phyloP scores from a whole-genome alignment of 129 eudicot species.

The Ambrosia artemisiifolia region DNA sequence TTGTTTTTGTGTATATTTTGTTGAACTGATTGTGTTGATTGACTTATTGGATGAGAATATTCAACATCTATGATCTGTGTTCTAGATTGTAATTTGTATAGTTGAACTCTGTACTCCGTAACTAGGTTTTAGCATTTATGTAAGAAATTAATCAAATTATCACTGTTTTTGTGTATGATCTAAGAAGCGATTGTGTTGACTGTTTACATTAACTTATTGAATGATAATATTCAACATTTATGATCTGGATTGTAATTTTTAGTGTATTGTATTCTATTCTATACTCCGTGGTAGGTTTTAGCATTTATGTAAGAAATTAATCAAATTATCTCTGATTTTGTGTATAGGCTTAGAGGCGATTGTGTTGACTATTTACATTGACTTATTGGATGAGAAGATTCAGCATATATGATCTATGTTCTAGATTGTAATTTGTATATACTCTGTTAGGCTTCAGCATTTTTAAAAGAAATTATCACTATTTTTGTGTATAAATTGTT shows the following conservation, averaged over 20 bases:
- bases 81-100: too few species aligned
- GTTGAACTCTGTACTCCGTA: too few species aligned
- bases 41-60: neutral
- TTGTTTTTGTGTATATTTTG: neutral
- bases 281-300: too few species aligned
- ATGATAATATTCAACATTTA: neutral
- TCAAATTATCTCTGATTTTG: neutral
- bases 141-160: too few species aligned
- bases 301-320: neutral
- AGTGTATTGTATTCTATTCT: too few species aligned
- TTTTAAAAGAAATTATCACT: neutral
- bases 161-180: too few species aligned
- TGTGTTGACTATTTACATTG: conserved; percentile 7
- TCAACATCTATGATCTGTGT: neutral
- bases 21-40: neutral
- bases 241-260: neutral
- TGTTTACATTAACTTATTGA: neutral
- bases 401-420: too few species aligned
- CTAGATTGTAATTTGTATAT: too few species aligned
- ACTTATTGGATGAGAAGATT: neutral
- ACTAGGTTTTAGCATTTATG: too few species aligned
- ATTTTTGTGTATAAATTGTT: neutral
- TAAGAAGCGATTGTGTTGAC: conserved; percentile 10
- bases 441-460: too few species aligned
- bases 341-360: neutral